A percentile compares a stretch with the other conserved stretches of the same genome.
phyloP scores from a whole-genome alignment of 306 rosid genomes.

The Prunus armeniaca region DNA sequence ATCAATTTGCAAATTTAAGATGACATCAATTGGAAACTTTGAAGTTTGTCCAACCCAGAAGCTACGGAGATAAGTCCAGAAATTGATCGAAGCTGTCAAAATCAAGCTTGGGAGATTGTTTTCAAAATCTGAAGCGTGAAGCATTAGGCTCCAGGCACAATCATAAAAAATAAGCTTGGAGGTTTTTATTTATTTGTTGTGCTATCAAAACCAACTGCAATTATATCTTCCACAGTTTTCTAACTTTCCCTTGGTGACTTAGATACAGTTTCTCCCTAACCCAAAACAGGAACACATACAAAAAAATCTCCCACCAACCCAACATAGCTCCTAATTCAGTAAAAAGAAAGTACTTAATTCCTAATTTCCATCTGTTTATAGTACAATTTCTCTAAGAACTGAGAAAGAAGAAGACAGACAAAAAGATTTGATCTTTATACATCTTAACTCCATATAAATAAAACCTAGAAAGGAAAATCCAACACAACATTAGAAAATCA shows the following conservation, averaged over 20 bases:
- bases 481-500: slow-evolving; percentile 20
- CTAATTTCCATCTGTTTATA: slow-evolving; percentile 15
- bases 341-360: not conserved
- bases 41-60: not conserved
- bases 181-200: slow-evolving; percentile 1
- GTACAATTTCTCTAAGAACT: slow-evolving; percentile 16
- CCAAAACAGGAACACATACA: not conserved
- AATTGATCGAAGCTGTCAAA: slow-evolving; percentile 3
- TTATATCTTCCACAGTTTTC: not conserved
- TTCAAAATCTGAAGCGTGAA: not conserved
- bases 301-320: slow-evolving; percentile 1
- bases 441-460: slow-evolving; percentile 24
- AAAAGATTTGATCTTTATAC: slow-evolving; percentile 22
- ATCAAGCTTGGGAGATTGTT: not conserved
- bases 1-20: slow-evolving; percentile 8
- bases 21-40: not conserved
- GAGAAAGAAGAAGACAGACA: slow-evolving; percentile 31
- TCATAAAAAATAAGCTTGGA: slow-evolving; percentile 7
- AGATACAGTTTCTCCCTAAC: not conserved
- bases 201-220: slow-evolving; percentile 11
- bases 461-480: slow-evolving; percentile 24
- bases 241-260: not conserved
- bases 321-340: not conserved
- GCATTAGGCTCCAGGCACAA: slow-evolving; percentile 11
- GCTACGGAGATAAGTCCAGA: slow-evolving; percentile 17